A percentile compares a stretch with the other conserved stretches of the same genome.
Conservation (phyloP, 176 grass and related monocot genomes). For the Oryza glumipatula region DNA sequence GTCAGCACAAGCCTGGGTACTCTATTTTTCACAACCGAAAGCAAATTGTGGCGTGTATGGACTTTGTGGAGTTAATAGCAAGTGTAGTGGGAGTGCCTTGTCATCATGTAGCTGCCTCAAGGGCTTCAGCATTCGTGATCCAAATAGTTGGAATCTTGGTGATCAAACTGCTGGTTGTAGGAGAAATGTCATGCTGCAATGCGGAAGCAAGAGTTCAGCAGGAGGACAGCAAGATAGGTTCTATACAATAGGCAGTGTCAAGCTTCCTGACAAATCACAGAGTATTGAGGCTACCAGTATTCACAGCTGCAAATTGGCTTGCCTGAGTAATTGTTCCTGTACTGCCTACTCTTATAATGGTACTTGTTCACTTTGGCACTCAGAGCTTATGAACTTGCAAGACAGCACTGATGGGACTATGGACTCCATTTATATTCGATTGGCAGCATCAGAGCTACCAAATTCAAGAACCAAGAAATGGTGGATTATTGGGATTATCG, state of each 20-base stretch:
- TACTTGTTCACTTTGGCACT: conserved; percentile 32
- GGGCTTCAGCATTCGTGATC: conserved; percentile 13
- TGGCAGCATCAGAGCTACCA: conserved; percentile 27
- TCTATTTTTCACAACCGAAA: conserved; percentile 27
- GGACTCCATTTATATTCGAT: conserved; percentile 10
- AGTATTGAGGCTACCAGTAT: neutral
- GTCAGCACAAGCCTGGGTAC: neutral
- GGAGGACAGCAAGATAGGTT: conserved; percentile 9
- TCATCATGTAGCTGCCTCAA: conserved; percentile 36
- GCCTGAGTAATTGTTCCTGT: conserved; percentile 41
- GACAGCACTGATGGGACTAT: neutral
- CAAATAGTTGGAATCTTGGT: conserved; percentile 11
- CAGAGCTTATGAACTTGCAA: conserved; percentile 33
- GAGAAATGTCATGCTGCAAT: conserved; percentile 21
- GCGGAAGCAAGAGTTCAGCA: neutral
- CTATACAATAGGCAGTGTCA: conserved; percentile 2
- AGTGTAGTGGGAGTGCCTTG: neutral
- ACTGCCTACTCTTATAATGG: conserved; percentile 27
- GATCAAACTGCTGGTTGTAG: conserved; percentile 25
- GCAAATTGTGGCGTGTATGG: conserved; percentile 17
- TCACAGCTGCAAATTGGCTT: neutral
- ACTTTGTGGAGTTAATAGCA: conserved; percentile 32
- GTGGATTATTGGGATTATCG: neutral
- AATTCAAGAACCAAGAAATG: conserved; percentile 15
- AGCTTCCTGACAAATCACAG: conserved; percentile 11